Conservation (phyloP, 495 filamentous ascomycete species). For the Hyaloscypha finlandica region DNA sequence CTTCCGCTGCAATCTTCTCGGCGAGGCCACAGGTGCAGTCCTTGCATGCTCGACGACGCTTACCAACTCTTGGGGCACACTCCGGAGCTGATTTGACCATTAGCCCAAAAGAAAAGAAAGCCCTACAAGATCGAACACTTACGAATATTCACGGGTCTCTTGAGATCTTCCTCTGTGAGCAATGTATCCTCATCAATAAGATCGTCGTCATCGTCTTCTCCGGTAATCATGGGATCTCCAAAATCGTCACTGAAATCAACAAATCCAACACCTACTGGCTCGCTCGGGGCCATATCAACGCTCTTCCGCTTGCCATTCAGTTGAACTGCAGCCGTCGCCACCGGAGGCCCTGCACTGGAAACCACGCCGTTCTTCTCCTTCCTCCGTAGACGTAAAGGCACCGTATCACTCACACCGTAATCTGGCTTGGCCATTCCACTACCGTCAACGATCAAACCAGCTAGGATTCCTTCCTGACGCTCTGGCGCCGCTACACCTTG, state of each 20-base stretch:
- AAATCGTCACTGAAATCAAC: conserved; percentile 72
- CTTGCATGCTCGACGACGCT: conserved; percentile 91
- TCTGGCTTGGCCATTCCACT: conserved; percentile 74
- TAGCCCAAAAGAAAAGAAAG: conserved; percentile 14
- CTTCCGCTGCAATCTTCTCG: conserved; percentile 76
- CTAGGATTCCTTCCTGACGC: conserved; percentile 73
- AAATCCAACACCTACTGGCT: conserved; percentile 67
- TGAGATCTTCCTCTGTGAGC: conserved; percentile 79
- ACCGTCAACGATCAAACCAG: conserved; percentile 68
- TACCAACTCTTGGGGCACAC: conserved; percentile 79
- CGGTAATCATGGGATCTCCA: conserved; percentile 47
- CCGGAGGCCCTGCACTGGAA: conserved; percentile 29
- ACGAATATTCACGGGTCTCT: conserved; percentile 73
- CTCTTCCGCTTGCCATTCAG: conserved; percentile 44
- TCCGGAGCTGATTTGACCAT: conserved; percentile 61
- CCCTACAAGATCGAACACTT: conserved; percentile 36
- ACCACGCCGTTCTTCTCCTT: conserved; percentile 54
- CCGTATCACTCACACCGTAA: conserved; percentile 60
- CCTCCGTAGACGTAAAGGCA: conserved; percentile 70
- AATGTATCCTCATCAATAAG: conserved; percentile 89
- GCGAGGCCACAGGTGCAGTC: conserved; percentile 95
- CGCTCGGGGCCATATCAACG: conserved; percentile 39
- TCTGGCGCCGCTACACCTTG: conserved; percentile 41
- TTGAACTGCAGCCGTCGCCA: conserved; percentile 23
- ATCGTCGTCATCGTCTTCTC: conserved; percentile 71